Conservation (phyloP, 1,284 basidiomycete species). For the Malassezia nana region DNA sequence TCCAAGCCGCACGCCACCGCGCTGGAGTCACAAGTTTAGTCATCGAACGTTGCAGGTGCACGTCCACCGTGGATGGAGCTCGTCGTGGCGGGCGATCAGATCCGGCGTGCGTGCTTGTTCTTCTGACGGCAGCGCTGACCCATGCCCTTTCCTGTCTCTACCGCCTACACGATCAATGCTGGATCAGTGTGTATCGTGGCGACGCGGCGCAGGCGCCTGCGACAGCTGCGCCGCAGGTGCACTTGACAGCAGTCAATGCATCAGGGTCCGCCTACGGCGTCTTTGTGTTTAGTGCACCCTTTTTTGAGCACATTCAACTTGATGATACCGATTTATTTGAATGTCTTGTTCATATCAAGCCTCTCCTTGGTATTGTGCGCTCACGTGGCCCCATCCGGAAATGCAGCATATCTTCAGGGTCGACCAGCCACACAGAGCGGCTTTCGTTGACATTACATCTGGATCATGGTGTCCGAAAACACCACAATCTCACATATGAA, state of each 20-base stretch:
- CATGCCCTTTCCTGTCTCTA: slow-evolving; percentile 10
- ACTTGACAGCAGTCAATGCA: slow-evolving; percentile 34
- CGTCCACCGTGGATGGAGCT: slow-evolving; percentile 10
- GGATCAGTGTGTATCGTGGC: slow-evolving; percentile 9
- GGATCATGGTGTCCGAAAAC: slow-evolving; percentile 24
- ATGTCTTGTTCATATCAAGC: slow-evolving; percentile 28
- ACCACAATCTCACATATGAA: slow-evolving; percentile 31
- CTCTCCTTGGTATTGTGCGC: slow-evolving; percentile 27
- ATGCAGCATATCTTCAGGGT: slow-evolving; percentile 3
- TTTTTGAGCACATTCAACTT: slow-evolving; percentile 23
- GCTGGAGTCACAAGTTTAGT: not conserved
- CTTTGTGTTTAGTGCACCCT: slow-evolving; percentile 27
- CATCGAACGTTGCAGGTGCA: not conserved
- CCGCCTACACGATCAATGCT: slow-evolving; percentile 10
- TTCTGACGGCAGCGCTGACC: slow-evolving; percentile 5
- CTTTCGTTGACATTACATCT: not conserved
- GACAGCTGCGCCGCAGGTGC: slow-evolving; percentile 16
- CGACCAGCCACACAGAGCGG: not conserved
- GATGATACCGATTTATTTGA: slow-evolving; percentile 17
- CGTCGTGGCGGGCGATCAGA: slow-evolving; percentile 2
- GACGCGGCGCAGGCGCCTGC: not conserved
- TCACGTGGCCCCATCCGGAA: slow-evolving; percentile 14
- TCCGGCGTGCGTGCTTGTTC: slow-evolving; percentile 2
- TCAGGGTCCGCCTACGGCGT: slow-evolving; percentile 37
- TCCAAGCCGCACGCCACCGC: not conserved